These are phyloP conservation scores for Mayamaea pseudoterrestris DNA, from an alignment of 108 stramenopile species.

Conservation along the genomic window DNA sequence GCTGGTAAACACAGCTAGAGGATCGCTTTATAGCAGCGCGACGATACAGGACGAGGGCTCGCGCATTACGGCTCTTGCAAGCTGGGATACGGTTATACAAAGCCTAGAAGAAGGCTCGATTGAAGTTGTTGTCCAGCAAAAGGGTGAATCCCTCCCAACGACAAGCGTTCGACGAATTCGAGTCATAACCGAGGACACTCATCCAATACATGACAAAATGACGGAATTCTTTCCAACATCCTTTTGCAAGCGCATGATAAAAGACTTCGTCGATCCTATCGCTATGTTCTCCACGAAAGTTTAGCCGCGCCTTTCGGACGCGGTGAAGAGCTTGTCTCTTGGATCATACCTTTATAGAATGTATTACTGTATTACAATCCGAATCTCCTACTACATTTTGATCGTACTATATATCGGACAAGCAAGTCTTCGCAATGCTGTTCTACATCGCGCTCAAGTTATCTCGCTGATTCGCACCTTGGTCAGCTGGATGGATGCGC, in stretches of 20 bases:
- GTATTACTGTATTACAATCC: too few species aligned
- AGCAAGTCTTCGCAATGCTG: too few species aligned
- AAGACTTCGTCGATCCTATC: conserved; percentile 47
- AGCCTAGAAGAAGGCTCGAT: conserved; percentile 15
- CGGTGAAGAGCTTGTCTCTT: too few species aligned
- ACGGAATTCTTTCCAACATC: conserved; percentile 33
- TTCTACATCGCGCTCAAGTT: too few species aligned
- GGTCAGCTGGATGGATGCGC: too few species aligned
- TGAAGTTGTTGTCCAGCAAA: conserved; percentile 13
- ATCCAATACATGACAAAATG: conserved; percentile 32
- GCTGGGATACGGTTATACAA: conserved; percentile 20
- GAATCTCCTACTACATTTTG: too few species aligned
- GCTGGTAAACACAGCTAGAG: conserved; percentile 5
- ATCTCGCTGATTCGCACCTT: too few species aligned
- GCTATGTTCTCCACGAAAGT: conserved; percentile 23
- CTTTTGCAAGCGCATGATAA: conserved; percentile 29
- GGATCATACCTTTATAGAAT: too few species aligned
- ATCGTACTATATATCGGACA: too few species aligned
- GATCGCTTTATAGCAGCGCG: conserved; percentile 15
- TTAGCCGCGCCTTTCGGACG: too few species aligned
- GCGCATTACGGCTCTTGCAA: conserved; percentile 36
- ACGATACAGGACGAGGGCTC: conserved; percentile 40
- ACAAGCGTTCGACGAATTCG: conserved; percentile 20
- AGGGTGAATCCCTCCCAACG: background rate
- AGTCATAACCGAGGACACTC: conserved; percentile 44